Conservation (phyloP, 768 basidiomycete species). For the Leucocoprinus birnbaumii region DNA sequence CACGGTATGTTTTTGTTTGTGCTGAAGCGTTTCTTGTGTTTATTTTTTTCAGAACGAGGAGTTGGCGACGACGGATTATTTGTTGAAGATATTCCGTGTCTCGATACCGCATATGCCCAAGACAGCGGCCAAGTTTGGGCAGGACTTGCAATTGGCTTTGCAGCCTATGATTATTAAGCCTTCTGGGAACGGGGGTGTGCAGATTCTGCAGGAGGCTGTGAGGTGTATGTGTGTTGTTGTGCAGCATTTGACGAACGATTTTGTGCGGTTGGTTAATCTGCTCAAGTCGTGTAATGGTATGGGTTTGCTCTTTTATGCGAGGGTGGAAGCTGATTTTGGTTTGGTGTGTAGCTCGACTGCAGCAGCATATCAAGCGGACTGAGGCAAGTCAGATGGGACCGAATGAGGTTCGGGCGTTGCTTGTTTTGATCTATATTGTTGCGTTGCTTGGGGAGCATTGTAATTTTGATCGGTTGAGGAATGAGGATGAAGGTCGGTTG, state of each 20-base stretch:
- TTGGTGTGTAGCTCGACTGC: constrained; percentile 58
- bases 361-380: constrained; percentile 50
- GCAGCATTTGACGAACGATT: constrained; percentile 85
- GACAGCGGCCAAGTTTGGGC: constrained; percentile 84
- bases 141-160: constrained; percentile 75
- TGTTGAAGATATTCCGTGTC: constrained; percentile 84
- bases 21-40: not conserved
- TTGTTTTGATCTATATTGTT: constrained; percentile 80
- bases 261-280: constrained; percentile 68
- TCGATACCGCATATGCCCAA: constrained; percentile 88
- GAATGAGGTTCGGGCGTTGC: constrained; percentile 52
- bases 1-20: constrained; percentile 49
- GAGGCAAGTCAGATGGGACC: constrained; percentile 35
- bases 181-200: constrained; percentile 59
- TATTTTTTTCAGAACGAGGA: constrained; percentile 64
- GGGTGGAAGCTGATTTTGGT: constrained; percentile 2
- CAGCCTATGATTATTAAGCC: constrained; percentile 94
- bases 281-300: constrained; percentile 84
- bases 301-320: constrained; percentile 16
- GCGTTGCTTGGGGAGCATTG: constrained; percentile 87
- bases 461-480: constrained; percentile 76
- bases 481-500: constrained; percentile 58
- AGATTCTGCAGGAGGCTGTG: constrained; percentile 88
- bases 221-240: constrained; percentile 90
- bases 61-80: constrained; percentile 76